Base-by-base conservation (phyloP, 208 protist species). In the Leishmania tropica region DNA sequence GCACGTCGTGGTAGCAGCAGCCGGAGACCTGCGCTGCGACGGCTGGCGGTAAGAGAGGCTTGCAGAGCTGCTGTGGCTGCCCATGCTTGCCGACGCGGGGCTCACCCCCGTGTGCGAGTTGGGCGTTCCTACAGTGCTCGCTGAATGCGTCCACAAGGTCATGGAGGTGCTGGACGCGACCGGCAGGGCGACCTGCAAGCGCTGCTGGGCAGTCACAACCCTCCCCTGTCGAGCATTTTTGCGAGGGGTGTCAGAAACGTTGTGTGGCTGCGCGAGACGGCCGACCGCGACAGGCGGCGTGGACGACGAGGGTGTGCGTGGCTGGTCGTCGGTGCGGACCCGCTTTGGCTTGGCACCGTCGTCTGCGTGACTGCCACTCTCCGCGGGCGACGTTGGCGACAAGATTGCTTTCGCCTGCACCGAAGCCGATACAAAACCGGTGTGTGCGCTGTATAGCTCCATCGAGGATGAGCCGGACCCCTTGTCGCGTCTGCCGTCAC, bases 381-480 rank as follows among this genome's bases (percentile, higher is more conserved):
- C 75, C 53, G 65, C 40, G 35, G 37, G 19, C 19, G 40, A 24
- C n/a, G 21, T 37, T 31, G 45, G 56, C 40, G 56, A 51, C 37
- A 19, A 67, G 53, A 45, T 51, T 7, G 75, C 15, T 7, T 47
- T 53, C n/a, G 45, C 76, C 31, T 72, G 45, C 3, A 35, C 78
- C 28, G 65, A 58, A 8, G 78, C 56, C 45, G 76, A 82, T 24
- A 89, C 83, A 53, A 89, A 89, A 13, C 86, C 86, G 11, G 77
- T 85, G 53, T 81, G 86, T 7, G 74, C 83, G 58, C 68, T 83
- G 83, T 87, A 89, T 35, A 87, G 72, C 54, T 75, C 79, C 65
- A 80, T 79, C 13, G 81, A 76, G 17, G 76, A 81, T n/a, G 81
- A 45, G 17, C 65, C 42, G 13, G 79, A 77, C 45, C 78, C 75